These are phyloP conservation scores for Penicillium sp. DNA, from an alignment of 2,329 filamentous ascomycete genomes.

Conservation along the genomic window DNA sequence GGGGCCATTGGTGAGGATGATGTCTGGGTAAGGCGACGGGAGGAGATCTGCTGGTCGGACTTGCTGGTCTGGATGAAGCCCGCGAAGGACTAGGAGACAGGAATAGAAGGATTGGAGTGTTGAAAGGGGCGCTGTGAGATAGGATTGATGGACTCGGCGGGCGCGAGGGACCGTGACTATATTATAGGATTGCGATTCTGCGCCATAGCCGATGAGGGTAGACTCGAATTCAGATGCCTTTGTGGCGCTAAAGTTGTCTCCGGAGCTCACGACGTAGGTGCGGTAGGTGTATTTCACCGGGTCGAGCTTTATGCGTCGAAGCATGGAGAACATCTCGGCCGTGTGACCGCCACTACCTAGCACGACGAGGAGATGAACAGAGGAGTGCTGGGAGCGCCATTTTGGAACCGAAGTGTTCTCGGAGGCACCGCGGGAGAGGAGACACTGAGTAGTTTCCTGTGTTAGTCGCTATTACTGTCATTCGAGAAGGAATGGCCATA, in stretches of 20 bases:
- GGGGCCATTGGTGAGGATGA: slow-evolving; percentile 86
- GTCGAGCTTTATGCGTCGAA: slow-evolving; percentile 62
- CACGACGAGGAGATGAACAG: slow-evolving; percentile 73
- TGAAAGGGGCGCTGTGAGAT: slow-evolving; percentile 73
- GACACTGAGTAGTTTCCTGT: slow-evolving; percentile 24
- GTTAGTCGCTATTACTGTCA: slow-evolving; percentile 11
- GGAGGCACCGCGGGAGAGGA: slow-evolving; percentile 34
- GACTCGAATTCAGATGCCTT: slow-evolving; percentile 69
- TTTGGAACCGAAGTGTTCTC: slow-evolving; percentile 36
- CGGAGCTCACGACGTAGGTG: slow-evolving; percentile 80
- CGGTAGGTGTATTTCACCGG: slow-evolving; percentile 63
- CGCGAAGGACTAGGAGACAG: slow-evolving; percentile 62
- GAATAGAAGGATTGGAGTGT: slow-evolving; percentile 68
- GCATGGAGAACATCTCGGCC: slow-evolving; percentile 88
- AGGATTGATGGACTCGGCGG: slow-evolving; percentile 79
- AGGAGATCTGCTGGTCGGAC: slow-evolving; percentile 27
- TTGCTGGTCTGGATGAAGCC: slow-evolving; percentile 41
- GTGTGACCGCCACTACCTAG: slow-evolving; percentile 95
- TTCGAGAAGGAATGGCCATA: slow-evolving; percentile 4
- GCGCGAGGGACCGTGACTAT: slow-evolving; percentile 75
- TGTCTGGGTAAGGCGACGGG: slow-evolving; percentile 63
- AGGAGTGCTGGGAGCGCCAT: slow-evolving; percentile 35
- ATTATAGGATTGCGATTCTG: slow-evolving; percentile 56
- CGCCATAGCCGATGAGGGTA: slow-evolving; percentile 25
- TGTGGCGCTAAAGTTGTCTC: slow-evolving; percentile 72